phyloP scores from a whole-genome alignment of 805 yeast species.

The Kodamaea jinghongensis region DNA sequence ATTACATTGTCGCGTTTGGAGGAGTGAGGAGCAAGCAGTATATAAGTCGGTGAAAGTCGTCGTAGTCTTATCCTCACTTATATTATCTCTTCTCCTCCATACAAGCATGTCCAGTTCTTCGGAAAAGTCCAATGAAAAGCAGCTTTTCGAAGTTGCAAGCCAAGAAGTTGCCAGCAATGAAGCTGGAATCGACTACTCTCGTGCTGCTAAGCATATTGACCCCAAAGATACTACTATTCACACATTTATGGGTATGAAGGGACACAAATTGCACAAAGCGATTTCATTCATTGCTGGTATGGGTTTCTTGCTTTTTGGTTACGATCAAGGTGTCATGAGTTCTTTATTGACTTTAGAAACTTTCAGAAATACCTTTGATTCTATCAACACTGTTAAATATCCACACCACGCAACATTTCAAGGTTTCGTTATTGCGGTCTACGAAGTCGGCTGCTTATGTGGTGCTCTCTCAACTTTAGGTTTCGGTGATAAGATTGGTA shows the following conservation, averaged over 20 bases:
- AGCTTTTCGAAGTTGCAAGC: no score
- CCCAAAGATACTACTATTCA: neutral
- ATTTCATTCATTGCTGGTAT: constrained; percentile 15
- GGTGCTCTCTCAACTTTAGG: constrained; percentile 20
- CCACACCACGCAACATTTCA: constrained; percentile 18
- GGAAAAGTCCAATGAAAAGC: no score
- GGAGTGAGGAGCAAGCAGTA: no score
- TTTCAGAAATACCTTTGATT: constrained; percentile 17
- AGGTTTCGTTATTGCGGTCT: constrained; percentile 21
- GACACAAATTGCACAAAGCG: constrained; percentile 10
- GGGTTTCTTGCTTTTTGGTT: constrained; percentile 37
- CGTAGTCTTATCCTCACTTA: no score
- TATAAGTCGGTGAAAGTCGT: no score
- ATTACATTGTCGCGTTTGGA: no score
- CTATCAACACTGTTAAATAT: constrained; percentile 11
- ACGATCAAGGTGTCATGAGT: constrained; percentile 45
- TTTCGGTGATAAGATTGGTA: constrained; percentile 21
- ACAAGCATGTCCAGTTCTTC: no score
- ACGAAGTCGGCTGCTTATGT: constrained; percentile 22
- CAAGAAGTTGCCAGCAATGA: no score
- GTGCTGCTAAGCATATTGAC: no score
- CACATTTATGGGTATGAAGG: constrained; percentile 8
- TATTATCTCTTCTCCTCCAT: no score
- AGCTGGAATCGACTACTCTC: no score
- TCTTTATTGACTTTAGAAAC: constrained; percentile 20